Evolutionary conservation across 2,329 filamentous ascomycete genomes (phyloP), one percentile per base, ranked within the genome.

Genomic region (Fusarium irregulare): DNA sequence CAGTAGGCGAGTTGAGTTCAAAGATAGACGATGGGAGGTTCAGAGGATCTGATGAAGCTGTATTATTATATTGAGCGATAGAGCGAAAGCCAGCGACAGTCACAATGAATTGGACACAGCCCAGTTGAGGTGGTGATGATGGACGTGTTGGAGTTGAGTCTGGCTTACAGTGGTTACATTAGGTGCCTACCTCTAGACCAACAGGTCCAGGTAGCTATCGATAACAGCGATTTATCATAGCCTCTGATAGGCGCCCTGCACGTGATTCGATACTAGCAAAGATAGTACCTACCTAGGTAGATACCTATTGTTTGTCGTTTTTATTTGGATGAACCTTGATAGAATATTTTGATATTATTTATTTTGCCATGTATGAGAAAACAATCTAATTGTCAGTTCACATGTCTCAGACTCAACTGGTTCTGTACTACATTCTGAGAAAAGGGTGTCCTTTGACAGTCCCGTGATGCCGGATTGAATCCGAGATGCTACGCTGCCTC

Each of bases 101-200:
- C 45, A 46, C 57, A 46, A 54, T 54, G 48, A 50, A 44, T 60
- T 51, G 32, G 41, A 34, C 21, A 32, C 32, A 25, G 30, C 21
- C 18, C 30, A 21, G 41, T 13, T 18, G 44, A 23, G 25, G 28
- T 48, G 45, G 44, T 50, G 70, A 45, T 47, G 71, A 72, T 73
- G 59, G 51, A 41, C 30, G 62, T 69, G 60, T 54, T 70, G 59
- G 64, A 68, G 59, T 66, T 58, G 62, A 55, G 62, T 51, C 34
- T 63, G 61, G 71, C 70, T 72, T 72, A 75, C 61, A 75, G 69
- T 72, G 70, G 70, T 68, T 74, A 74, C 68, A 71, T 75, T 60
- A 62, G 55, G 55, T 54, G 42, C 60, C 58, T 60, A 37, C 46
- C 34, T 61, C 55, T 42, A 58, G 41, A 25, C 20, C 37, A 51